phyloP scores from a whole-genome alignment of 352 stramenopile species.

The Globisporangium emineosum region DNA sequence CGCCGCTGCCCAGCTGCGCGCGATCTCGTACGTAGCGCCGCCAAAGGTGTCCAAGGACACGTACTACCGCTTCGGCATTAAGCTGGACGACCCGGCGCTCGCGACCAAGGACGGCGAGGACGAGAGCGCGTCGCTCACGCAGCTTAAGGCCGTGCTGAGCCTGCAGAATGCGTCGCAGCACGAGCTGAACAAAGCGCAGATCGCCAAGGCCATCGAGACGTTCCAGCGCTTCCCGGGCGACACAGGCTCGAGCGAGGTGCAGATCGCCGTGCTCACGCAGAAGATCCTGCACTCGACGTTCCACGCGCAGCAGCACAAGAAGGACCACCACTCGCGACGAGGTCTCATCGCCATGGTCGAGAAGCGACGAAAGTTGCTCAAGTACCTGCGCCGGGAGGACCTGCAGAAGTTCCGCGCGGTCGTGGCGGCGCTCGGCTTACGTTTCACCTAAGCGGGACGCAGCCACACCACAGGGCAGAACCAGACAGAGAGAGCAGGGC shows the following conservation, averaged over 20 bases:
- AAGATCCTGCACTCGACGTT: slow-evolving; percentile 79
- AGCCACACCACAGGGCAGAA: not conserved
- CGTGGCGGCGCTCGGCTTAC: slow-evolving; percentile 70
- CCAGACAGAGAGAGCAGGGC: not conserved
- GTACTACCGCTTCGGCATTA: slow-evolving; percentile 67
- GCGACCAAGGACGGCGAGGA: slow-evolving; percentile 31
- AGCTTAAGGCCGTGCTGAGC: slow-evolving; percentile 70
- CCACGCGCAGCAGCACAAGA: slow-evolving; percentile 79
- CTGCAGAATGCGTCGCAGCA: slow-evolving; percentile 78
- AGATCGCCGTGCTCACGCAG: slow-evolving; percentile 83
- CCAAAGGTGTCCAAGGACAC: slow-evolving; percentile 46
- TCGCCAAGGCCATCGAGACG: slow-evolving; percentile 74
- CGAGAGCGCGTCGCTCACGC: slow-evolving; percentile 29
- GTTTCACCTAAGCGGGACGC: slow-evolving; percentile 57
- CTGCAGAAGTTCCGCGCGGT: slow-evolving; percentile 77
- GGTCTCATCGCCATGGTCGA: slow-evolving; percentile 84
- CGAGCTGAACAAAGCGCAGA: slow-evolving; percentile 81
- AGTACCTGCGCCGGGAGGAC: slow-evolving; percentile 82
- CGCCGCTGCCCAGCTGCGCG: slow-evolving; percentile 18
- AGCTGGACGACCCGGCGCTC: slow-evolving; percentile 45
- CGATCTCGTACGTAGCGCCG: slow-evolving; percentile 63
- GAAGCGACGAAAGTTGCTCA: slow-evolving; percentile 83
- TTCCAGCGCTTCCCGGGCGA: slow-evolving; percentile 87
- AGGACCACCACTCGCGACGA: slow-evolving; percentile 85
- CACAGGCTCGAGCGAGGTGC: slow-evolving; percentile 83